A percentile compares a stretch with the other conserved stretches of the same genome.
Conservation (phyloP, 1,284 basidiomycete species). For the Agroathelia rolfsii region DNA sequence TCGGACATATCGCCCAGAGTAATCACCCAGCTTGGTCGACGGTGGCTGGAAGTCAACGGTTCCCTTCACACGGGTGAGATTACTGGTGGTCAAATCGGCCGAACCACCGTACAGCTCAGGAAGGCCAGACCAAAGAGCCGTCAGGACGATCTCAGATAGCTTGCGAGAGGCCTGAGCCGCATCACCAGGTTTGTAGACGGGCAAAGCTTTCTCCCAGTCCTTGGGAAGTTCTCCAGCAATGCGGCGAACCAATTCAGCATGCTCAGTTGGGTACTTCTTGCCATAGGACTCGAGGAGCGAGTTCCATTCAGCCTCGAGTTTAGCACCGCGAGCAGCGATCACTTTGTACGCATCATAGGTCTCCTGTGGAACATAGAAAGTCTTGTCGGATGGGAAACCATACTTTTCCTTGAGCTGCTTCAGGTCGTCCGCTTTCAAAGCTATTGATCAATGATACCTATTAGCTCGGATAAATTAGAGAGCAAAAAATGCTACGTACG, state of each 20-base stretch:
- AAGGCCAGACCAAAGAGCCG: conserved; percentile 45
- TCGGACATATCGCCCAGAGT: conserved; percentile 63
- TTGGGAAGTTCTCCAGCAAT: conserved; percentile 58
- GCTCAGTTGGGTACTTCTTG: conserved; percentile 52
- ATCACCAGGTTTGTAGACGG: conserved; percentile 48
- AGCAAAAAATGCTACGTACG: conserved; percentile 24
- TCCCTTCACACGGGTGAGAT: conserved; percentile 55
- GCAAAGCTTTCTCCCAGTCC: conserved; percentile 59
- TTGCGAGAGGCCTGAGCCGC: conserved; percentile 63
- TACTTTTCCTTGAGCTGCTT: conserved; percentile 56
- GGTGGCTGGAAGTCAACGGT: conserved; percentile 62
- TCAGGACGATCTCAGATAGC: conserved; percentile 62
- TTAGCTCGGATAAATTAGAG: not conserved
- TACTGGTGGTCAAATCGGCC: conserved; percentile 64
- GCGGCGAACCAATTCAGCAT: conserved; percentile 56
- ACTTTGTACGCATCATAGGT: conserved; percentile 43
- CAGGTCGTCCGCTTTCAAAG: conserved; percentile 66
- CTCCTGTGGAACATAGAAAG: conserved; percentile 52
- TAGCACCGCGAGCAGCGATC: conserved; percentile 42
- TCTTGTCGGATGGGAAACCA: conserved; percentile 54
- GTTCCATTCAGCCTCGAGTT: conserved; percentile 52
- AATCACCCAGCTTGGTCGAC: conserved; percentile 49
- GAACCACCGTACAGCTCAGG: conserved; percentile 61
- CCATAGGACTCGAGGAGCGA: conserved; percentile 45
- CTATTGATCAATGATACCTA: conserved; percentile 18